Percentiles rank a stretch among this genome's conserved stretches.
Conservation (phyloP, 352 stramenopile genomes). For the Elongisporangium prolatum region DNA sequence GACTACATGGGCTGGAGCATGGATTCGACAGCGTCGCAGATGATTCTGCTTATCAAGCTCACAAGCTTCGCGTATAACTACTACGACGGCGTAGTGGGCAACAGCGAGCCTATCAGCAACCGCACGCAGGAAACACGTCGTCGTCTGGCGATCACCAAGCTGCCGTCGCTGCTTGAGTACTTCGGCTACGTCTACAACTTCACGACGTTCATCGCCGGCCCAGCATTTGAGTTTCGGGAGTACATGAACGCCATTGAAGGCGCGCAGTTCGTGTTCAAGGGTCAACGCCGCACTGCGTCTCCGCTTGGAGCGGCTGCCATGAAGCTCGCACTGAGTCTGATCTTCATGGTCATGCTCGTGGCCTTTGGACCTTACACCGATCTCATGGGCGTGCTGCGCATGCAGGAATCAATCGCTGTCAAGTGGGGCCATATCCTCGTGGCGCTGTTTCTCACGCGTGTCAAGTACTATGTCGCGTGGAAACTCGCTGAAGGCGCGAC, state of each 20-base stretch:
- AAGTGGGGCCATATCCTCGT: constrained; percentile 82
- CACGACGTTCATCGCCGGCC: constrained; percentile 92
- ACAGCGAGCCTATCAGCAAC: constrained; percentile 22
- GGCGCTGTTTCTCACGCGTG: constrained; percentile 82
- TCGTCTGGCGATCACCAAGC: constrained; percentile 51
- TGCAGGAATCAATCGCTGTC: constrained; percentile 40
- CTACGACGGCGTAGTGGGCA: constrained; percentile 82
- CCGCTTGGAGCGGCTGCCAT: constrained; percentile 25
- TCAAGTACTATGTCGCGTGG: constrained; percentile 97
- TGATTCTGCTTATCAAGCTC: constrained; percentile 97
- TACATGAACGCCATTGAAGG: constrained; percentile 80
- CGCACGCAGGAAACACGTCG: constrained; percentile 29
- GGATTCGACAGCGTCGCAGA: constrained; percentile 85
- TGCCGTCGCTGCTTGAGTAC: constrained; percentile 93
- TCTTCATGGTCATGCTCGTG: constrained; percentile 50
- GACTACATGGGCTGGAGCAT: constrained; percentile 93
- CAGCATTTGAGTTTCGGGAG: constrained; percentile 93
- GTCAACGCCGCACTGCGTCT: constrained; percentile 28
- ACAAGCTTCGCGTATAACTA: constrained; percentile 97
- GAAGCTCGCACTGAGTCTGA: constrained; percentile 47
- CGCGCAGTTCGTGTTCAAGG: constrained; percentile 37
- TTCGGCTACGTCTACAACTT: constrained; percentile 97
- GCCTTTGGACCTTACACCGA: constrained; percentile 21
- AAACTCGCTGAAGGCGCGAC: constrained; percentile 84
- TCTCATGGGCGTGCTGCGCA: constrained; percentile 22